Evolutionary conservation across 2,329 filamentous ascomycete species (phyloP), one percentile per base, ranked within the genome.

Genomic region (Emydomyces testavorans): DNA sequence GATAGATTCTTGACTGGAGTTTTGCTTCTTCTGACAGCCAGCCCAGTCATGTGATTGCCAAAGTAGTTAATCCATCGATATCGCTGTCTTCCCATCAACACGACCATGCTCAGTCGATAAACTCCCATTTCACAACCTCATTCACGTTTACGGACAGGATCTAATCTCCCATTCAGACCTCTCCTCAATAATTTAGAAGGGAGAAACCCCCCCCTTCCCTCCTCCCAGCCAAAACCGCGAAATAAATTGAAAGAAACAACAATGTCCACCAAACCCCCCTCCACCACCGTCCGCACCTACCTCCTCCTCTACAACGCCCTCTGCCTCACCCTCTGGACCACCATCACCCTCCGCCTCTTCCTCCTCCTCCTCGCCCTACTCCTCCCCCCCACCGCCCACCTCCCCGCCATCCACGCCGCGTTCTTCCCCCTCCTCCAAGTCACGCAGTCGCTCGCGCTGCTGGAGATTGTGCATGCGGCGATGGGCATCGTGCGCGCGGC

Each of bases 401-500:
- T 67, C 2, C 55, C 65, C 21, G 49, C 56, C 10, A 56, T 69
- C 46, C 75, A 79, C 46, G 67, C 69, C 13, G 70, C 74, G 46
- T 58, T 67, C 18, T 70, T 63, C 57, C 64, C 65, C 0, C 57
- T 70, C 10, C 62, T 70, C 7, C 56, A 59, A 20, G 79, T 85
- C 40, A 89, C 85, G 48, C 92, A 98, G 73, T 92, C 84, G 2
- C 66, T 86, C 46, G 92, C 92, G 0, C 67, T 79, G 37, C 71
- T 95, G 62, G 92, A 98, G 70, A 77, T 96, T 39, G 60, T 88
- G 52, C 90, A 96, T 69, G 83, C 85, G 41, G 64, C 85, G 0
- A 65, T 85, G 28, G 85, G 89, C 50, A 65, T 96, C 60, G 90
- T 98, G 45, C 80, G 90, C 59, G 82, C 90, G 1, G 88, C 90